Percentiles rank a stretch among this genome's conserved stretches.
These are phyloP conservation scores for Phytophthora fragariae DNA, from an alignment of 352 stramenopile species.

Conservation along the genomic window DNA sequence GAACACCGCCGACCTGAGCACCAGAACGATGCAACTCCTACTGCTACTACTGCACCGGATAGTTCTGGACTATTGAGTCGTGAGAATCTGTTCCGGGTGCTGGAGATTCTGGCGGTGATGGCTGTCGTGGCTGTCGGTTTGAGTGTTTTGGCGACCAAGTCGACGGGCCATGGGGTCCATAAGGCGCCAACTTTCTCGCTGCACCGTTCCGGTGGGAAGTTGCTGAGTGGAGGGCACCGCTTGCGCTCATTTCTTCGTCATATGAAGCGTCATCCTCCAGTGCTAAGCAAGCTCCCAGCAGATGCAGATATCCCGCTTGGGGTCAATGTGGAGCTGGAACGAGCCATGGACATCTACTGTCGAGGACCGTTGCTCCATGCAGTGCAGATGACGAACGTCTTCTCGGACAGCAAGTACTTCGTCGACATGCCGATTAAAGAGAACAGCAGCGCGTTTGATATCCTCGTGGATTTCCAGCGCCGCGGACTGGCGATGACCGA, in stretches of 20 bases:
- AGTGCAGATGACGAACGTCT: constrained; percentile 81
- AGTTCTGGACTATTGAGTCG: background rate
- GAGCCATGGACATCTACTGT: constrained; percentile 81
- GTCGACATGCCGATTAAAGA: constrained; percentile 93
- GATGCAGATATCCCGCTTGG: constrained; percentile 32
- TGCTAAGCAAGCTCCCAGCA: constrained; percentile 18
- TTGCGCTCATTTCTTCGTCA: constrained; percentile 37
- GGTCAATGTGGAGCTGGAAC: constrained; percentile 57
- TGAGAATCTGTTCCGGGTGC: constrained; percentile 11
- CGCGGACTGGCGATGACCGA: constrained; percentile 64
- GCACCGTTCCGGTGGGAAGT: constrained; percentile 36
- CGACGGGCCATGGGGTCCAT: constrained; percentile 11
- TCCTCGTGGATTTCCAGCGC: constrained; percentile 75
- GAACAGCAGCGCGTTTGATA: constrained; percentile 75
- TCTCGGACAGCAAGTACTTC: constrained; percentile 93
- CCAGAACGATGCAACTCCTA: background rate
- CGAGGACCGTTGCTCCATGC: constrained; percentile 69
- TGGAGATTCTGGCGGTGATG: constrained; percentile 40
- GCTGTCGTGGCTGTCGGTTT: constrained; percentile 23
- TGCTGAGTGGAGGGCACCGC: constrained; percentile 35
- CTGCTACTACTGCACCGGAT: constrained; percentile 1
- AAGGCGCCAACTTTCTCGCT: constrained; percentile 30
- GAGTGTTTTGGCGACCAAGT: constrained; percentile 28
- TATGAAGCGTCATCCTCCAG: constrained; percentile 34
- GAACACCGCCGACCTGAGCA: background rate